These are phyloP conservation scores for Blastobotrys persicus DNA, from an alignment of 1,139 yeast genomes.

Conservation along the genomic window DNA sequence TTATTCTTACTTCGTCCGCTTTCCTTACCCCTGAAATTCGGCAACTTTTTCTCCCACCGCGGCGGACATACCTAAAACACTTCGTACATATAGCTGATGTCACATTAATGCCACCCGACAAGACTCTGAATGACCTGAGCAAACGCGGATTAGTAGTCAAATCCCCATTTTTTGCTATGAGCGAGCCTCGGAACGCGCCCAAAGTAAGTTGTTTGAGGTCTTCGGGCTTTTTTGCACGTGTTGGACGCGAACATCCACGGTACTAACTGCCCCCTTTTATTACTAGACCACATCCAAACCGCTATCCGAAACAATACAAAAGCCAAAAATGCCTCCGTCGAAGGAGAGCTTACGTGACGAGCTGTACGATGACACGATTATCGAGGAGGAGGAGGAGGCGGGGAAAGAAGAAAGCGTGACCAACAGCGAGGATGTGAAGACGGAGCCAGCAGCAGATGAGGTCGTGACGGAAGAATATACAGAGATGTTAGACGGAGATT, in stretches of 20 bases:
- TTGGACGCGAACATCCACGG: neutral
- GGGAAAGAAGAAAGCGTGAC: neutral
- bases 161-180: slow-evolving; percentile 16
- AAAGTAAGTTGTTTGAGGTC: neutral
- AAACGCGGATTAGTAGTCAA: slow-evolving; percentile 20
- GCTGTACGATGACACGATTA: slow-evolving; percentile 5
- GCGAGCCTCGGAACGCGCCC: slow-evolving; percentile 4
- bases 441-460: neutral
- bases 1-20: neutral
- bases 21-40: slow-evolving; percentile 8
- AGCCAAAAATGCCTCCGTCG: slow-evolving; percentile 1
- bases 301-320: neutral
- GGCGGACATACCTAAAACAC: neutral
- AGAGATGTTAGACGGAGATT: too few relatives aligned
- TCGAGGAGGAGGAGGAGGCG: slow-evolving; percentile 5
- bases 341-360: neutral
- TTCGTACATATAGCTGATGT: neutral
- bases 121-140: slow-evolving; percentile 16
- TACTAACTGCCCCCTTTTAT: neutral
- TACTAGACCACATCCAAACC: neutral
- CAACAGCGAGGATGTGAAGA: neutral
- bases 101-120: slow-evolving; percentile 5
- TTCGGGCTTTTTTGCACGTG: neutral
- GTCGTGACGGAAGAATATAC: too few relatives aligned
- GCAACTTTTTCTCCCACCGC: slow-evolving; percentile 2